Evolutionary conservation across 2,329 filamentous ascomycete species (phyloP).

Genomic region (Paracamarosporium sp.): DNA sequence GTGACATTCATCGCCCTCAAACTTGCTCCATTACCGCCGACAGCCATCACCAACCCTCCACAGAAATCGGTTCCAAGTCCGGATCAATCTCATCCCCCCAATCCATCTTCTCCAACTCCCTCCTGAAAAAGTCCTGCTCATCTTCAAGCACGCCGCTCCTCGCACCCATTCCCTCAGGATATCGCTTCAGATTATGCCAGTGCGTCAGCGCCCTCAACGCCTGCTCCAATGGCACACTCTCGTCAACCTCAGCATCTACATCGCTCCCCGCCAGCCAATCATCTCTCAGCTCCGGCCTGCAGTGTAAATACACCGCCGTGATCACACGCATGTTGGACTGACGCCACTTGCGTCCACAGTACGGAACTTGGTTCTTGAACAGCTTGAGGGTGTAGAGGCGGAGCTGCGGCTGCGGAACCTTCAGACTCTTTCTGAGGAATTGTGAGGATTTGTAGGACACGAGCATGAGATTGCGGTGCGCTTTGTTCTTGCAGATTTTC

Average conservation of each 20-base stretch:
- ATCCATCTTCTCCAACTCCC: constrained; percentile 60
- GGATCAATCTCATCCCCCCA: constrained; percentile 41
- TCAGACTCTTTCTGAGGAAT: constrained; percentile 89
- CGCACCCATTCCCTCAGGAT: constrained; percentile 76
- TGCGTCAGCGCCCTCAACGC: constrained; percentile 87
- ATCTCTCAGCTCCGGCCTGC: constrained; percentile 87
- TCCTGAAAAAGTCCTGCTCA: constrained; percentile 57
- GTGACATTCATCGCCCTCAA: too few relatives aligned
- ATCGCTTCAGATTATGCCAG: constrained; percentile 88
- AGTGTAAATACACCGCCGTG: constrained; percentile 94
- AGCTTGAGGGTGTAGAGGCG: constrained; percentile 95
- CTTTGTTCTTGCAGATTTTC: constrained; percentile 95
- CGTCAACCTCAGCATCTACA: constrained; percentile 91
- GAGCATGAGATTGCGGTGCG: constrained; percentile 89
- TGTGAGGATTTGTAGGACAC: constrained; percentile 95
- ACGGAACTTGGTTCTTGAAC: constrained; percentile 98
- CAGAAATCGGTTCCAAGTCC: constrained; percentile 26
- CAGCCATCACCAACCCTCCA: constrained; percentile 39
- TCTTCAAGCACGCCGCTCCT: constrained; percentile 48
- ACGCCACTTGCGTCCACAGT: constrained; percentile 97
- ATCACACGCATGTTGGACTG: constrained; percentile 99
- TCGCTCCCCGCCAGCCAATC: constrained; percentile 94
- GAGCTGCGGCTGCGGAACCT: constrained; percentile 85
- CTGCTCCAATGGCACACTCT: constrained; percentile 90
- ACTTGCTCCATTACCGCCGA: not conserved